Evolutionary conservation across 257 asterid species (phyloP).

Genomic region (Solanum sparsipilum): DNA sequence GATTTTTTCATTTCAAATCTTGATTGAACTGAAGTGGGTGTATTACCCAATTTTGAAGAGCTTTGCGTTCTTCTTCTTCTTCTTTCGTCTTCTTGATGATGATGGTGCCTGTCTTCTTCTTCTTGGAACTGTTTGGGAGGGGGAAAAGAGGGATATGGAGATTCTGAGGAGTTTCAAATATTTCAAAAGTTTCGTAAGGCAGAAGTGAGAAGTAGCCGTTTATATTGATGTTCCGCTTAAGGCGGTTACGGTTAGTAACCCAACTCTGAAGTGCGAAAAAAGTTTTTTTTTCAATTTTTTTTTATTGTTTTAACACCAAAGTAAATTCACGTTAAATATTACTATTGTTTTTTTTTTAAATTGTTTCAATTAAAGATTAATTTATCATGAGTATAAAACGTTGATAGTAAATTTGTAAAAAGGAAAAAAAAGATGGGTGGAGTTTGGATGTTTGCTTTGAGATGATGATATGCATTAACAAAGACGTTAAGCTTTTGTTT

Average conservation of each 20-base stretch:
- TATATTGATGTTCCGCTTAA: slow-evolving; percentile 26
- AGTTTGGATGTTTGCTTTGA: background rate
- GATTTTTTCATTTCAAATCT: background rate
- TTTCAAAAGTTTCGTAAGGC: slow-evolving; percentile 21
- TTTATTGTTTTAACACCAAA: background rate
- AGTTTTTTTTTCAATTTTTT: background rate
- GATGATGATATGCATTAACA: background rate
- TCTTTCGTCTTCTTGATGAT: background rate
- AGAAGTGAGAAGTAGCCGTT: slow-evolving; percentile 35
- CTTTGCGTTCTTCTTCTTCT: background rate
- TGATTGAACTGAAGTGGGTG: background rate
- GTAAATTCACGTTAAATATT: background rate
- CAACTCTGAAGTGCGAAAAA: background rate
- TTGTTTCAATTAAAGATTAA: background rate
- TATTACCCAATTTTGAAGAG: background rate
- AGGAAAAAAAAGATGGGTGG: background rate
- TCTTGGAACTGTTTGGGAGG: background rate
- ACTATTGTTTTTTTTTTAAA: background rate
- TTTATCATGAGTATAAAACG: background rate
- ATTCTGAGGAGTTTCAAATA: slow-evolving; percentile 15
- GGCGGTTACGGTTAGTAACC: slow-evolving; percentile 13
- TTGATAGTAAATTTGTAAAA: background rate
- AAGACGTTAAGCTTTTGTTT: background rate
- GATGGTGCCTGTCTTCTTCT: background rate
- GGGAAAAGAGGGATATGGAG: background rate